Conservation (phyloP, 768 basidiomycete species). For the Collybiopsis confluens region DNA sequence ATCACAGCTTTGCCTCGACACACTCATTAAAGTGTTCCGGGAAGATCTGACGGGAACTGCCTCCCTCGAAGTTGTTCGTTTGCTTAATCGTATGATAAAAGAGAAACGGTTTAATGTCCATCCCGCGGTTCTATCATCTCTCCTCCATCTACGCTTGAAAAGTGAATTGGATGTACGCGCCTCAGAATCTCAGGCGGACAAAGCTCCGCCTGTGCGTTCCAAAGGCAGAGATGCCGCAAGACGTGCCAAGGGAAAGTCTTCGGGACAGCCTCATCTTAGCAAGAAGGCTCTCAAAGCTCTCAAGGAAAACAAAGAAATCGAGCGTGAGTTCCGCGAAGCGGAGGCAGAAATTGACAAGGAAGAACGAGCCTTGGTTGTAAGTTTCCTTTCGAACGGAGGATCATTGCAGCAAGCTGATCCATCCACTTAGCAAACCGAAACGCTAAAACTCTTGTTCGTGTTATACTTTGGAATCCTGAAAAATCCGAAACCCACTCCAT, state of each 20-base stretch:
- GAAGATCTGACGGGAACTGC: constrained; percentile 75
- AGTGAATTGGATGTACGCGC: constrained; percentile 80
- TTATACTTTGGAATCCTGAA: constrained; percentile 97
- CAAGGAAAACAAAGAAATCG: constrained; percentile 87
- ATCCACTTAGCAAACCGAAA: constrained; percentile 85
- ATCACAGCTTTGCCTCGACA: constrained; percentile 80
- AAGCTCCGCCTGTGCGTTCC: constrained; percentile 29
- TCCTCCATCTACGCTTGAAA: constrained; percentile 82
- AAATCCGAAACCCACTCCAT: constrained; percentile 67
- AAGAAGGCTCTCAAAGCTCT: constrained; percentile 85
- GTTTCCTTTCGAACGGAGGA: constrained; percentile 23
- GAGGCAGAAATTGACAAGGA: constrained; percentile 92
- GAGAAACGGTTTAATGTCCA: constrained; percentile 88
- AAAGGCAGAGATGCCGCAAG: constrained; percentile 41
- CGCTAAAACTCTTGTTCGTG: constrained; percentile 93
- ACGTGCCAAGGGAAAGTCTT: constrained; percentile 53
- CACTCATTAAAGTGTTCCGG: constrained; percentile 78
- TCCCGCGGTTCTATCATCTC: constrained; percentile 80
- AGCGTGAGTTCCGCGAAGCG: constrained; percentile 90
- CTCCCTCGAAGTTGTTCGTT: constrained; percentile 85
- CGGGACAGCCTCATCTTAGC: constrained; percentile 72
- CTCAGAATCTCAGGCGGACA: constrained; percentile 65
- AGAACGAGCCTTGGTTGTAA: constrained; percentile 76
- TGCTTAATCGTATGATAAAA: constrained; percentile 94
- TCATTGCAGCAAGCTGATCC: constrained; percentile 11